Base-by-base conservation (phyloP, 805 yeast species). In the Candida ipomoeae region DNA sequence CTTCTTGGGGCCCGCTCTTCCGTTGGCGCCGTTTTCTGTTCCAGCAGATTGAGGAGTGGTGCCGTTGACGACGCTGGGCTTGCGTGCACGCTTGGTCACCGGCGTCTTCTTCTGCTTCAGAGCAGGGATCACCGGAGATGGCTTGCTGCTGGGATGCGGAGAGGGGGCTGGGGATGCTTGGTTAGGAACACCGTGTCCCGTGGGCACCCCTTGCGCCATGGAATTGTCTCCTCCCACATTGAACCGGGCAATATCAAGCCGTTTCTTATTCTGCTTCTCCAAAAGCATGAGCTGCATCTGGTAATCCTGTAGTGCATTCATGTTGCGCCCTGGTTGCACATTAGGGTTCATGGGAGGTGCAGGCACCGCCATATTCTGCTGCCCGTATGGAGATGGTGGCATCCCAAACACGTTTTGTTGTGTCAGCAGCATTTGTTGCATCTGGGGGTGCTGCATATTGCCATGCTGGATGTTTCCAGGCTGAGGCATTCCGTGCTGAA, bases 241-340 rank as follows among this genome's bases (percentile, higher is more conserved):
- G 54, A 66, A 70, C 36, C 82, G 65, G 5, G 78, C 81, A 47
- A 74, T 78, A 57, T 79, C 83, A 45, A 86, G 69, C 48, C 87
- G 75, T 63, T 81, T 82, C 62, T 85, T 84, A 65, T 86, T 88
- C 63, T 87, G 91, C 55, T 80, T 80, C 60, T 88, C 96, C 61
- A 89, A 69, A 48, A 85, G 63, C 78, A 86, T 79, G 56, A 87
- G 70, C 65, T 87, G 92, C 74, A 81, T 83, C 64, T 88, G 95
- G 65, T 89, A 88, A 62, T 88, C 95, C 59, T 85, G 88, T 37
- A 88, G 69, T 1, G 92, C 91, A 59, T 76, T 77, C 50, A 69
- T 73, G 57, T 71, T 71, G 41, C 70, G 61, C 40, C 55, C 61
- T 26, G 56, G 53, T 40, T 44, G 57, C 44, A 46, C 41, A 37